Evolutionary conservation across 768 basidiomycete genomes (phyloP), one percentile per base, ranked within the genome.

Genomic region (Candolleomyces eurysporus): DNA sequence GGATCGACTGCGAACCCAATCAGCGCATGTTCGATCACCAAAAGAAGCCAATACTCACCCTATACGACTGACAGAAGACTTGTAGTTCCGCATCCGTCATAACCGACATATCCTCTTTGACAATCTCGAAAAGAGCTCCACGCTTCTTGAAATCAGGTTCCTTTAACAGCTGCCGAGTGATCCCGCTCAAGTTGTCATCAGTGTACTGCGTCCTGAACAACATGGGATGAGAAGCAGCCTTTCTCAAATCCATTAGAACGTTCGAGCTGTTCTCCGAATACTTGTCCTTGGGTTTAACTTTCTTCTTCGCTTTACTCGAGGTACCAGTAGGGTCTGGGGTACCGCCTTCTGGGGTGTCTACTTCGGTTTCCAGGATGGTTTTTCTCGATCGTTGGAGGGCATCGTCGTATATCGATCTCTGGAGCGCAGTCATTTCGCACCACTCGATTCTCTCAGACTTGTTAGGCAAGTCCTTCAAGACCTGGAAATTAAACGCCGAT

Each of bases 51-150:
- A 60, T 61, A 67, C 81, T 45, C 59, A 94, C 94, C 83, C 92
- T 94, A 77, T 96, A 96, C 11, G 86, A 85, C 53, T 83, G 82
- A 68, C 90, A 91, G 71, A 96, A 96, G 46, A 84, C 75, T 68
- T 97, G 94, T 40, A 99, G 79, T 75, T 98, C 97, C 8, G 94
- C 90, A 74, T 99, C 97, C 48, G 94, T 96, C 96, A 98, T 98
- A 19, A 97, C 90, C 66, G 91, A 86, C 91, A 99, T 94, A 73
- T 99, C 97, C 73, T 99, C 97, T 70, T 94, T 92, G 55, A 99
- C 94, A 63, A 88, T 84, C 36, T 95, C 85, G 67, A 87, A 92
- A 48, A 91, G 71, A 8, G 90, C 89, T 0, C 87, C 87, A 16
- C 90, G 85, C 72, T 88, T 91, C 75, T 86, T 90, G 75, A 94